Conservation (phyloP, 352 stramenopile species). For the Elongisporangium prolatum region DNA sequence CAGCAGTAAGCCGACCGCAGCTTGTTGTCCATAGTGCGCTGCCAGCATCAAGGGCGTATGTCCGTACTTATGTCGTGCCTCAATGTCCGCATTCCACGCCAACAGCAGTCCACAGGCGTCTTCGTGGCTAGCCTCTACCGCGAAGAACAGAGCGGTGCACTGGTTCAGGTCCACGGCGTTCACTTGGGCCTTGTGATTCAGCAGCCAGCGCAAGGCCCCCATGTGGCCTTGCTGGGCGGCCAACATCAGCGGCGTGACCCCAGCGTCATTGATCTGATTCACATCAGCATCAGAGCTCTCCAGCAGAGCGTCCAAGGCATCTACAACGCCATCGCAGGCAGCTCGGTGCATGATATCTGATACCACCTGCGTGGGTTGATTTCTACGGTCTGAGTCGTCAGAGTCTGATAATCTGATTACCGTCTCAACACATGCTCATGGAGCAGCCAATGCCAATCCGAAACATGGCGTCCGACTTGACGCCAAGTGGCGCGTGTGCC, state of each 20-base stretch:
- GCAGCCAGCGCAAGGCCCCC: slow-evolving; percentile 44
- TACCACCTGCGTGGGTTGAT: too few relatives aligned
- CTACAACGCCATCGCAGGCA: too few relatives aligned
- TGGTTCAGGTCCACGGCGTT: slow-evolving; percentile 37
- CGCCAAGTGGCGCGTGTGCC: background rate
- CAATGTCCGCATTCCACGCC: slow-evolving; percentile 56
- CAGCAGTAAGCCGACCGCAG: slow-evolving; percentile 52
- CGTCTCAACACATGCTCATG: too few relatives aligned
- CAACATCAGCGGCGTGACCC: slow-evolving; percentile 68
- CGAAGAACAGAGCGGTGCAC: slow-evolving; percentile 62
- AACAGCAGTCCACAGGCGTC: slow-evolving; percentile 64
- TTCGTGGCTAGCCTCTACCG: slow-evolving; percentile 31
- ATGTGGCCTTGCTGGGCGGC: slow-evolving; percentile 61
- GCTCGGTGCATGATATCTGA: too few relatives aligned
- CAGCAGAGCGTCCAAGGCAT: background rate
- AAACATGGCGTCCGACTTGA: too few relatives aligned
- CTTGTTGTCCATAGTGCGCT: slow-evolving; percentile 72
- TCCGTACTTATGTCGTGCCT: slow-evolving; percentile 53
- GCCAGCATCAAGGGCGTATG: slow-evolving; percentile 38
- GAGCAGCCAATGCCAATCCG: too few relatives aligned
- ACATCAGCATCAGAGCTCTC: slow-evolving; percentile 33
- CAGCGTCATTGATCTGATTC: slow-evolving; percentile 49
- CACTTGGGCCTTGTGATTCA: slow-evolving; percentile 44
- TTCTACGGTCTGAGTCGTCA: too few relatives aligned
- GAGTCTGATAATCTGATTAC: too few relatives aligned